Conservation (phyloP, 352 stramenopile species). For the Blastocystis sp. region DNA sequence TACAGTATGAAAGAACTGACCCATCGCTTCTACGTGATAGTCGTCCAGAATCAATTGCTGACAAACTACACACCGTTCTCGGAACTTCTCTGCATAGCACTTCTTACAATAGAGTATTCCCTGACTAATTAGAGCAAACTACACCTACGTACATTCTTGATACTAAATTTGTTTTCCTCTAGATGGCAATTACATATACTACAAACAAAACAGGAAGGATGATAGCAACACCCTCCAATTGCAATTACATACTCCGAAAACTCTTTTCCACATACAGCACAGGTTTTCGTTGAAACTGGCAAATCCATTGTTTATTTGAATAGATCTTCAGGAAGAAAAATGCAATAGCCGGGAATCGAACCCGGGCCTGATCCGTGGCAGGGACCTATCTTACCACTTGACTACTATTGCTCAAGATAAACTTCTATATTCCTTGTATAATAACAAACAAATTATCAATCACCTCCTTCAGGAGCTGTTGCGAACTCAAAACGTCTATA, state of each 20-base stretch:
- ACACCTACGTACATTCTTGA: background rate
- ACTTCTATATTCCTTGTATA: background rate
- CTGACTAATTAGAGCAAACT: background rate
- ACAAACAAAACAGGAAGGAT: background rate
- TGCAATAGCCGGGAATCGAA: slow-evolving; percentile 58
- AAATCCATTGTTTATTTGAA: background rate
- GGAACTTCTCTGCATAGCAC: background rate
- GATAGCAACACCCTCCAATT: background rate
- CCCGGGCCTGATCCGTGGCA: slow-evolving; percentile 23
- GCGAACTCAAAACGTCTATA: background rate
- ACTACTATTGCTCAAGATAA: slow-evolving; percentile 23
- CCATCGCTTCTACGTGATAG: slow-evolving; percentile 28
- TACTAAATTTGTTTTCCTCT: background rate
- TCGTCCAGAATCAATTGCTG: background rate
- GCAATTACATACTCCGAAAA: background rate
- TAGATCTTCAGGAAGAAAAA: background rate
- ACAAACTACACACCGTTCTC: slow-evolving; percentile 9
- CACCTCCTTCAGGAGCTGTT: background rate
- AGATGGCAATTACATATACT: background rate
- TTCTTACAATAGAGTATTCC: background rate
- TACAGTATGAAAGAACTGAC: slow-evolving; percentile 36
- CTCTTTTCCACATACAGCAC: background rate
- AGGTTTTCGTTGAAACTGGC: background rate
- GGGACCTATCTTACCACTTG: slow-evolving; percentile 45
- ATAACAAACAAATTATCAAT: background rate